A percentile compares a stretch with the other conserved stretches of the same genome.
phyloP scores from a whole-genome alignment of 306 rosid species.

The Casuarina equisetifolia region DNA sequence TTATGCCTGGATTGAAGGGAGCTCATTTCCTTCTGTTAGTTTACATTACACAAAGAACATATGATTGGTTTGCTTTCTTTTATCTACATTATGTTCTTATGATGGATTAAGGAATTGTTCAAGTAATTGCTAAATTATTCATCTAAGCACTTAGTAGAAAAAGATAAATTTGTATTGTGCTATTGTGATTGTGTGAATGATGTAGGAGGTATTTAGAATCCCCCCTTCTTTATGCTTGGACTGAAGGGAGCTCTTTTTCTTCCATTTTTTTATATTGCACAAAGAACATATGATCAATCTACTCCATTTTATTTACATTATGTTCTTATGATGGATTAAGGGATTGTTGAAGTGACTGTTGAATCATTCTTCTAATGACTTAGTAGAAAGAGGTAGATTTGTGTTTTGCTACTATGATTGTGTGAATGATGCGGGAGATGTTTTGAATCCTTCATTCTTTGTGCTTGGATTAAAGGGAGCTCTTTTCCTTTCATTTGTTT shows the following conservation, averaged over 20 bases:
- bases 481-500: slow-evolving; percentile 19
- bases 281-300: no score
- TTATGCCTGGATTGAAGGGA: slow-evolving; percentile 72
- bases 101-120: slow-evolving; percentile 35
- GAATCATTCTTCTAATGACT: slow-evolving; percentile 53
- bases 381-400: slow-evolving; percentile 21
- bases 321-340: slow-evolving; percentile 8
- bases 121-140: slow-evolving; percentile 63
- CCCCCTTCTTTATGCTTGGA: slow-evolving; percentile 60
- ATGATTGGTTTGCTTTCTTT: no score
- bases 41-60: no score
- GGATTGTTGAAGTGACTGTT: slow-evolving; percentile 56
- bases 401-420: slow-evolving; percentile 45
- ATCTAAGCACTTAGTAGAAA: slow-evolving; percentile 42
- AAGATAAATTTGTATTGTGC: not conserved
- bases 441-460: slow-evolving; percentile 51
- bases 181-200: slow-evolving; percentile 63
- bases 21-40: slow-evolving; percentile 31
- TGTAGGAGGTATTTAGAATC: slow-evolving; percentile 56
- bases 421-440: slow-evolving; percentile 66
- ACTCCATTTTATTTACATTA: no score
- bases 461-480: slow-evolving; percentile 74
- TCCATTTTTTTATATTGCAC: no score
- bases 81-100: no score
- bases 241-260: slow-evolving; percentile 62